Evolutionary conservation across 768 basidiomycete species (phyloP).

Genomic region (Lactarius indigo): DNA sequence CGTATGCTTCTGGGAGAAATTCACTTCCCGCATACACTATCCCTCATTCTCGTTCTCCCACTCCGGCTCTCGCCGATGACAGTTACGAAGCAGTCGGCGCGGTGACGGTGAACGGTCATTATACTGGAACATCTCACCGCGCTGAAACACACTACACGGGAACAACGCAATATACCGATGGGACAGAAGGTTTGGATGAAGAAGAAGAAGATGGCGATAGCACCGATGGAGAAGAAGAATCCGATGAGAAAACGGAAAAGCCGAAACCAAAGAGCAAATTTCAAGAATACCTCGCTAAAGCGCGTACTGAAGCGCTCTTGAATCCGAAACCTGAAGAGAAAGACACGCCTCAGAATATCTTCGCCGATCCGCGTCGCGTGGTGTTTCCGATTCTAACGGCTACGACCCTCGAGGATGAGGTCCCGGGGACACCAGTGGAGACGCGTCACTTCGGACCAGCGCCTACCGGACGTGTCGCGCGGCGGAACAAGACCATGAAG

Average conservation of each 20-base stretch:
- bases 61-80: slow-evolving; percentile 70
- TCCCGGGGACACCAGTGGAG: slow-evolving; percentile 45
- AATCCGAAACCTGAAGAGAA: slow-evolving; percentile 37
- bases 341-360: slow-evolving; percentile 23
- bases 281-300: slow-evolving; percentile 12
- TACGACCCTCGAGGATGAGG: slow-evolving; percentile 39
- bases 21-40: slow-evolving; percentile 46
- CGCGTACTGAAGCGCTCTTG: slow-evolving; percentile 14
- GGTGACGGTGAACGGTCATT: slow-evolving; percentile 54
- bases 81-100: slow-evolving; percentile 60
- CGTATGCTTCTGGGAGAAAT: slow-evolving; percentile 61
- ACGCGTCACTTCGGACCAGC: slow-evolving; percentile 88
- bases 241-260: slow-evolving; percentile 26
- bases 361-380: slow-evolving; percentile 20
- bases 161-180: slow-evolving; percentile 8
- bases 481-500: slow-evolving; percentile 73
- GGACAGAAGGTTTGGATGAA: background rate
- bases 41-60: slow-evolving; percentile 71
- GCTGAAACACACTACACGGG: slow-evolving; percentile 11
- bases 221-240: slow-evolving; percentile 31
- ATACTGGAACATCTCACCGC: slow-evolving; percentile 36
- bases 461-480: slow-evolving; percentile 70
- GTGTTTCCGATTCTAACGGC: slow-evolving; percentile 27
- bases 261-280: slow-evolving; percentile 15
- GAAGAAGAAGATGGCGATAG: slow-evolving; percentile 33